Evolutionary conservation across 202 grass and related monocot species (phyloP), one percentile per base, ranked within the genome.

Genomic region (Schoenoplectus triqueter): DNA sequence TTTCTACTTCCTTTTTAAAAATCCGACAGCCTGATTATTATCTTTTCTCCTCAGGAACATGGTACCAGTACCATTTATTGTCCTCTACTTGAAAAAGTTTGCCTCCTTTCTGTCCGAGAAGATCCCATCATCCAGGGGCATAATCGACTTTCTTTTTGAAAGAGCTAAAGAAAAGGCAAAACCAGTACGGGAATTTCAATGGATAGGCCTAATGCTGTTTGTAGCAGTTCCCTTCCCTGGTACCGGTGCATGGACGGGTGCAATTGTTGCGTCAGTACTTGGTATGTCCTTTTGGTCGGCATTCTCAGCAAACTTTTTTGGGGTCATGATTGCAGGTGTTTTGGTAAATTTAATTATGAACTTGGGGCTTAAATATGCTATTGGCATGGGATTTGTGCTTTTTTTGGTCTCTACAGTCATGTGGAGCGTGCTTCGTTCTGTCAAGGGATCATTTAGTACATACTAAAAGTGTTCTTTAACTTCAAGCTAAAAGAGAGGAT

Each of bases 291-390:
- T 95, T 60, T 95, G 89, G 92, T 86, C 92, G 10, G 95, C 86
- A 60, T 68, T 95, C 67, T 92, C 89, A 1, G 95, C 95, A 0
- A 98, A 98, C 88, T 91, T 98, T 40, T 80, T 88, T 10, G 95
- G 95, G 18, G 92, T 95, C 2, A 49, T 98, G 55, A 60, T 98
- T 56, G 95, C 92, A 8, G 91, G 91, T 11, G 56, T 95, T 78
- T 77, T 95, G 85, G 92, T 98, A 45, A 95, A 95, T 89, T 80
- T 98, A 61, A 83, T 98, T 0, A 91, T 95, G 92, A 98, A 98
- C 65, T 87, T 98, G n/a, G 91, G 92, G 60, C 72, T 93, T 10
- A 98, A 93, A 44, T 90, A 95, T 70, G 95, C 92, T 1, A 87
- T 93, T 22, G 60, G 86, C 14, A 92, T 87, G 45, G 92, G 91